Conservation (phyloP, 192 early-diverging fungal genomes). For the Spizellomyces sp. region DNA sequence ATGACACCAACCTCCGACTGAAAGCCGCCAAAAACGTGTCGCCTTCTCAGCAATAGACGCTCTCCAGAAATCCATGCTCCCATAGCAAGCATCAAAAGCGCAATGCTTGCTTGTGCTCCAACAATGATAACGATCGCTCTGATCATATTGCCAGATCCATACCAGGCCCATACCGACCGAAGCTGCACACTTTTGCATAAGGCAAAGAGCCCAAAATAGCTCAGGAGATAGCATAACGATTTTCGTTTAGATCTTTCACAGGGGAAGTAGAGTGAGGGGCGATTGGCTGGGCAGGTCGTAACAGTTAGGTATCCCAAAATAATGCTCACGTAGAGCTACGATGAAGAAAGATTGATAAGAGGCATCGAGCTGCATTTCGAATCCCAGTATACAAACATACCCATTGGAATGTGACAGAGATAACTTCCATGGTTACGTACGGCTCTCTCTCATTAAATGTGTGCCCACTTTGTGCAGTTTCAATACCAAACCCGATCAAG, state of each 20-base stretch:
- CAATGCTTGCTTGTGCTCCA: constrained; percentile 1
- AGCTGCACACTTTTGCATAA: constrained; percentile 18
- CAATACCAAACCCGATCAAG: not conserved
- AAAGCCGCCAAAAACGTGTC: not conserved
- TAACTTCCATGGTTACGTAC: constrained; percentile 3
- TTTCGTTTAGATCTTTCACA: constrained; percentile 11
- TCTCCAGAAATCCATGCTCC: not conserved
- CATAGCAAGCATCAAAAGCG: constrained; percentile 3
- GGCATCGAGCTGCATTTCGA: not conserved
- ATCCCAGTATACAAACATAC: not conserved
- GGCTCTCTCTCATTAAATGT: not conserved
- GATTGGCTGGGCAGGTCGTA: not conserved
- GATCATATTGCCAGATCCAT: not conserved
- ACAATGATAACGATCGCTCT: constrained; percentile 5
- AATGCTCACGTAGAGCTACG: too few relatives aligned
- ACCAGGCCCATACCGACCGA: not conserved
- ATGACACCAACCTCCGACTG: not conserved
- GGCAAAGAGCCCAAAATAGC: not conserved
- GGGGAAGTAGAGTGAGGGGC: constrained; percentile 8
- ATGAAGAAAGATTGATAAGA: too few relatives aligned
- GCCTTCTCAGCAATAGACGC: not conserved
- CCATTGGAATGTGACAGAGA: not conserved
- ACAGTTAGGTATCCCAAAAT: not conserved
- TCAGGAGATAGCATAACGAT: constrained; percentile 6
- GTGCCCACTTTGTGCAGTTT: not conserved